phyloP scores from a whole-genome alignment of 768 basidiomycete species.

The Lentinula sp. region DNA sequence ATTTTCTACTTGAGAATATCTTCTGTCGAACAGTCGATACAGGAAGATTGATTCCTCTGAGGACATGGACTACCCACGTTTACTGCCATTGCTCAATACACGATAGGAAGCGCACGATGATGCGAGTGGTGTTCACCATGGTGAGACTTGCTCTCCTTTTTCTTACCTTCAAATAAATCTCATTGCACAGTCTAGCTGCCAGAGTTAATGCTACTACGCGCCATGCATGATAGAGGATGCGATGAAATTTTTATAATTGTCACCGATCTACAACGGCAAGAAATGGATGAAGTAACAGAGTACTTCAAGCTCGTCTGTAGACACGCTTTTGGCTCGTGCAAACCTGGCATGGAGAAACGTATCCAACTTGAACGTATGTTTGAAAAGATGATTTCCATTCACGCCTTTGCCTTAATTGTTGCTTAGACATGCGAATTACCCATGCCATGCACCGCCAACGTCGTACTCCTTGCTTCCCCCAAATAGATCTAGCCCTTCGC shows the following conservation, averaged over 20 bases:
- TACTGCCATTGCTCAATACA: slow-evolving; percentile 74
- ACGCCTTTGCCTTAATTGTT: slow-evolving; percentile 5
- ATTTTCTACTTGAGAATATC: slow-evolving; percentile 73
- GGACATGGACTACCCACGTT: slow-evolving; percentile 78
- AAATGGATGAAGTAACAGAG: slow-evolving; percentile 76
- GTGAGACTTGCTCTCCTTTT: slow-evolving; percentile 28
- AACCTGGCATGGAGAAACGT: slow-evolving; percentile 58
- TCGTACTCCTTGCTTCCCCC: slow-evolving; percentile 76
- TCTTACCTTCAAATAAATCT: neutral
- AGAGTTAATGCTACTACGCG: slow-evolving; percentile 72
- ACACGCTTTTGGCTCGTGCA: slow-evolving; percentile 57
- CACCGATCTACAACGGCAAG: slow-evolving; percentile 70
- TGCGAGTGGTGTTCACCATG: slow-evolving; percentile 79
- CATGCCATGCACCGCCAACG: slow-evolving; percentile 63
- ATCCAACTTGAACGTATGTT: slow-evolving; percentile 69
- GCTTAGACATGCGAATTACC: slow-evolving; percentile 56
- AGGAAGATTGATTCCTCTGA: slow-evolving; percentile 67
- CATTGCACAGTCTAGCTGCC: slow-evolving; percentile 43
- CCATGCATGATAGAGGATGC: slow-evolving; percentile 75
- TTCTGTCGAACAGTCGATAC: slow-evolving; percentile 79
- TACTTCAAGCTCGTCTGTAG: slow-evolving; percentile 74
- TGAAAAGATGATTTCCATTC: neutral
- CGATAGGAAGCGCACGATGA: slow-evolving; percentile 67
- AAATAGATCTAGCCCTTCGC: slow-evolving; percentile 73
- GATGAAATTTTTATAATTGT: slow-evolving; percentile 77